phyloP scores from a whole-genome alignment of 345 rosid genomes.

The Citrus trifoliata region DNA sequence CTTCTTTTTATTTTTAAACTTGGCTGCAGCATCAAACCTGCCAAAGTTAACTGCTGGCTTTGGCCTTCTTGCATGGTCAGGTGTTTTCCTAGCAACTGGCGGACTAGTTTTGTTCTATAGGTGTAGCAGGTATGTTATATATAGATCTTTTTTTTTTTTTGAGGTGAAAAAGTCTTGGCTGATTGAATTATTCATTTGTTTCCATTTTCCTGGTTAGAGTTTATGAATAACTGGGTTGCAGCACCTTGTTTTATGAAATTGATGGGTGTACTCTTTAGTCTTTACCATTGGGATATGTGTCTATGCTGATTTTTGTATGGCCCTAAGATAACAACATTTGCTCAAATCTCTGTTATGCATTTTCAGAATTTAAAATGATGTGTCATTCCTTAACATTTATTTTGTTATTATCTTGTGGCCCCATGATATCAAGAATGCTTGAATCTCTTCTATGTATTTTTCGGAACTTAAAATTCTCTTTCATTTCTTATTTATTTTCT shows the following conservation, averaged over 20 bases:
- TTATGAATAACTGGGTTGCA: background rate
- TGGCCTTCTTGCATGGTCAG: slow-evolving; percentile 86
- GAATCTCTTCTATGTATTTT: background rate
- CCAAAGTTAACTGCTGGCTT: slow-evolving; percentile 72
- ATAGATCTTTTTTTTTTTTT: background rate
- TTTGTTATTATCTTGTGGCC: background rate
- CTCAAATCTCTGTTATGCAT: background rate
- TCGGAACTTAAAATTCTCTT: background rate
- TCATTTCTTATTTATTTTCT: background rate
- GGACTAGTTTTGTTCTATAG: slow-evolving; percentile 83
- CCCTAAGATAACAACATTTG: background rate
- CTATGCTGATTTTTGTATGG: background rate
- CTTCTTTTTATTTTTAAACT: slow-evolving; percentile 4
- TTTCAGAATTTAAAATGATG: background rate
- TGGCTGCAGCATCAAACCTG: slow-evolving; percentile 64
- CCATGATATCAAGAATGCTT: background rate
- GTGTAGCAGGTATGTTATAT: slow-evolving; percentile 75
- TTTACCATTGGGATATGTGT: background rate
- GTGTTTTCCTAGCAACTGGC: slow-evolving; percentile 64
- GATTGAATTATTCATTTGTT: background rate
- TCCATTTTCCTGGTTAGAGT: background rate
- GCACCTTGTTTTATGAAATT: slow-evolving; percentile 1
- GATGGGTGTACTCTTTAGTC: background rate
- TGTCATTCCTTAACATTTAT: background rate
- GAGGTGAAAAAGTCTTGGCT: background rate